phyloP scores from a whole-genome alignment of 139 green algal genomes.

The Chlorella sp. region DNA sequence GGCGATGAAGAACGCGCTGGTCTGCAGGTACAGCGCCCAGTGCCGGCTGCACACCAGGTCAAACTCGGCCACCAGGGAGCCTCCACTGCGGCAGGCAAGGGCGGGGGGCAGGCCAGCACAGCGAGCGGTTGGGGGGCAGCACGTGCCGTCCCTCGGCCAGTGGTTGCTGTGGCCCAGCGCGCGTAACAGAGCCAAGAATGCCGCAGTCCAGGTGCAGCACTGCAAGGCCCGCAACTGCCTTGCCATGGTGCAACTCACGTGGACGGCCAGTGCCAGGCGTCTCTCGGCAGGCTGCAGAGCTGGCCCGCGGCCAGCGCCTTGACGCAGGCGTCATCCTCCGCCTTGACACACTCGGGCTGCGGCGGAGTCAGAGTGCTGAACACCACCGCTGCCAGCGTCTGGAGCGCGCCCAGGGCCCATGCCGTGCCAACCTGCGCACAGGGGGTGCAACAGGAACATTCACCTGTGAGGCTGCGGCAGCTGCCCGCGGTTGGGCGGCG shows the following conservation, averaged over 20 bases:
- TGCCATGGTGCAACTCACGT: slow-evolving; percentile 26
- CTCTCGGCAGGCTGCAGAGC: slow-evolving; percentile 36
- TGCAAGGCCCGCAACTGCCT: no score
- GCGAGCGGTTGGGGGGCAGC: not conserved
- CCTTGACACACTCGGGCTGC: not conserved
- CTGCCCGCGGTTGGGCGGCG: no score
- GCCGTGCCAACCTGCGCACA: slow-evolving; percentile 28
- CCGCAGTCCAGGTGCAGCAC: no score
- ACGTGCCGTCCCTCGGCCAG: not conserved
- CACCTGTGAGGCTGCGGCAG: no score
- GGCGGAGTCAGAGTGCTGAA: no score
- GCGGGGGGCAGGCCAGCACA: no score
- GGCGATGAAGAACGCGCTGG: slow-evolving; percentile 70
- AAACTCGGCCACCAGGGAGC: slow-evolving; percentile 61
- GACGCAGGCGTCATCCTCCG: slow-evolving; percentile 27
- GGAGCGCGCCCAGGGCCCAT: slow-evolving; percentile 35
- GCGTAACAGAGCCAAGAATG: no score
- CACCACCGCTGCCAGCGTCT: slow-evolving; percentile 43
- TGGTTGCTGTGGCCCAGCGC: no score
- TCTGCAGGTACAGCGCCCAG: slow-evolving; percentile 59
- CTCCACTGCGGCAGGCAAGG: slow-evolving; percentile 4
- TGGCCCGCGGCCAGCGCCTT: not conserved
- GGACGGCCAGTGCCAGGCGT: slow-evolving; percentile 46
- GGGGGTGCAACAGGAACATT: not conserved
- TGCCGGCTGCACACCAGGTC: slow-evolving; percentile 62